phyloP scores from a whole-genome alignment of 768 basidiomycete species.

The Hydnum rufescens region DNA sequence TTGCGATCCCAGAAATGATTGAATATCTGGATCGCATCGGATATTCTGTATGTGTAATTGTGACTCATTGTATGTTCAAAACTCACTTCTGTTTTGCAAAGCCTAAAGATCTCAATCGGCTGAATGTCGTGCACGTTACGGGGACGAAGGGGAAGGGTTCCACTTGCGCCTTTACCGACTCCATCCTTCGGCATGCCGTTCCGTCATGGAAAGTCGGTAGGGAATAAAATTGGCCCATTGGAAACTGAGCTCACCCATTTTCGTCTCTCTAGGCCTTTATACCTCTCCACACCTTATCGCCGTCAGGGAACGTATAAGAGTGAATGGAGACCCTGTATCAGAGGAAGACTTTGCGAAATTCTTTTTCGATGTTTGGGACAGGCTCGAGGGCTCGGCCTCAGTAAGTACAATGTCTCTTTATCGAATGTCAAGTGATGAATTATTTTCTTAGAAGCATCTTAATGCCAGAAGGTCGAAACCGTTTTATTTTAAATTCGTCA shows the following conservation, averaged over 20 bases:
- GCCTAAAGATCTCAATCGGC: constrained; percentile 62
- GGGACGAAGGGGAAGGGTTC: constrained; percentile 99
- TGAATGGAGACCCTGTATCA: constrained; percentile 76
- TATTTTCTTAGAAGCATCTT: constrained; percentile 21
- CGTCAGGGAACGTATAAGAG: constrained; percentile 85
- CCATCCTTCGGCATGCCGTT: constrained; percentile 54
- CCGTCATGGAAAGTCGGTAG: constrained; percentile 69
- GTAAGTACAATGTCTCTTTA: constrained; percentile 1
- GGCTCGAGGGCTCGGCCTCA: constrained; percentile 36
- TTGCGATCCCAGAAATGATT: constrained; percentile 72
- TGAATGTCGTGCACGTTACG: constrained; percentile 92
- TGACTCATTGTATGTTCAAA: background rate
- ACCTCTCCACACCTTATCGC: constrained; percentile 94
- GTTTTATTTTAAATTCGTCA: constrained; percentile 84
- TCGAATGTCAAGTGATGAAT: background rate
- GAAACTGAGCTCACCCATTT: background rate
- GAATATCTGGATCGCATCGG: constrained; percentile 79
- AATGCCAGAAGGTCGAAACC: constrained; percentile 42
- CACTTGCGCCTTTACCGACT: constrained; percentile 81
- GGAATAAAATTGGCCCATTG: constrained; percentile 12
- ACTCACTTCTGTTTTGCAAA: constrained; percentile 16
- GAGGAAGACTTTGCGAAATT: constrained; percentile 77
- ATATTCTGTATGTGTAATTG: constrained; percentile 39
- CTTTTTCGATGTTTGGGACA: constrained; percentile 95
- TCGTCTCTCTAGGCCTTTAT: constrained; percentile 48